A percentile compares a stretch with the other conserved stretches of the same genome.
phyloP scores from a whole-genome alignment of 129 eudicot genomes.

The Rutidosis leptorrhynchoides region DNA sequence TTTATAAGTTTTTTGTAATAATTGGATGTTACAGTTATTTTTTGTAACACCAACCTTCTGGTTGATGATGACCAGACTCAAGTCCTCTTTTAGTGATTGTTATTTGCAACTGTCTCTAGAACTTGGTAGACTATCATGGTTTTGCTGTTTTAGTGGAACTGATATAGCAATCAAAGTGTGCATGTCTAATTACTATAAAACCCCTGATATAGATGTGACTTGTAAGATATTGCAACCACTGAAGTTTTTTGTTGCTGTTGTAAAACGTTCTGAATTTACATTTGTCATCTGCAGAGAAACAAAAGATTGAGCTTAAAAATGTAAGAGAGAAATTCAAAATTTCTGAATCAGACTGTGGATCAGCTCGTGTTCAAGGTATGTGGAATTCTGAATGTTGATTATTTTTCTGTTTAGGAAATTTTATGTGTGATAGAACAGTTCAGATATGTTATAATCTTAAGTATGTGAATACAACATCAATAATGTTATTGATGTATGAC shows the following conservation, averaged over 20 bases:
- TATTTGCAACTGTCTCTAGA: neutral
- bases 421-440: neutral
- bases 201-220: neutral
- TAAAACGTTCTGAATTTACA: neutral
- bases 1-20: neutral
- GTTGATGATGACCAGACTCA: neutral
- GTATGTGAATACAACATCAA: neutral
- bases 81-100: neutral
- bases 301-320: conserved; percentile 67
- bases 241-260: too few species aligned
- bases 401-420: neutral
- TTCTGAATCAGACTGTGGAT: conserved; percentile 92
- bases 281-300: conserved; percentile 80
- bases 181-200: neutral
- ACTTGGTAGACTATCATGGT: neutral
- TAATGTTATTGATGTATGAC: neutral
- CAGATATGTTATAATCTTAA: neutral
- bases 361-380: conserved; percentile 87
- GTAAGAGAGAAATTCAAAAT: conserved; percentile 83
- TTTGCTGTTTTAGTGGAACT: neutral
- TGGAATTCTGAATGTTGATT: neutral
- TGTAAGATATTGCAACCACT: neutral
- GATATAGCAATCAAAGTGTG: neutral
- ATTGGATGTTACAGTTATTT: neutral
- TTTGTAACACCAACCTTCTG: neutral